Evolutionary conservation across 306 rosid species (phyloP).

Genomic region (Malus orientalis): DNA sequence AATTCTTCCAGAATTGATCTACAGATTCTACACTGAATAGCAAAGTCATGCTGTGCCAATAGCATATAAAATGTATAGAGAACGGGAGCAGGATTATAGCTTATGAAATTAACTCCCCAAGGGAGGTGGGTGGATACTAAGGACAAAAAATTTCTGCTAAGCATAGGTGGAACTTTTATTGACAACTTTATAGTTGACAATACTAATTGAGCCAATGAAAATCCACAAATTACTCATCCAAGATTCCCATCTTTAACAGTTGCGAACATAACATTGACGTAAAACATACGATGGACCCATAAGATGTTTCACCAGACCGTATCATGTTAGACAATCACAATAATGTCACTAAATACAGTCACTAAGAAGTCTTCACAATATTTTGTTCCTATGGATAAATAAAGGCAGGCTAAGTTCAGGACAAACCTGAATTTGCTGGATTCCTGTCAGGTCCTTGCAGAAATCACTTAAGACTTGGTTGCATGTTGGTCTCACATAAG

Average conservation of each 20-base stretch:
- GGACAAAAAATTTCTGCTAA: neutral
- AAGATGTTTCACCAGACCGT: neutral
- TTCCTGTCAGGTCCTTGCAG: constrained; percentile 92
- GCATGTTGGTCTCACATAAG: constrained; percentile 87
- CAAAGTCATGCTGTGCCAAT: neutral
- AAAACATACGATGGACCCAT: neutral
- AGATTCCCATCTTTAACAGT: neutral
- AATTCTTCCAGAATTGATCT: neutral
- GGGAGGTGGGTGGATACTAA: neutral
- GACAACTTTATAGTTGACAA: neutral
- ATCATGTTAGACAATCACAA: neutral
- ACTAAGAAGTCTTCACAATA: neutral
- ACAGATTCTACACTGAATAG: neutral
- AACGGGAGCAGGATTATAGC: neutral
- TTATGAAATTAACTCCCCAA: neutral
- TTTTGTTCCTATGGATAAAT: constrained; percentile 5
- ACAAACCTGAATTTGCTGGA: constrained; percentile 91
- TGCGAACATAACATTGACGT: neutral
- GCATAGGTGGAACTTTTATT: neutral
- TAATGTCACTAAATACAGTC: neutral
- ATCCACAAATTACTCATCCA: neutral
- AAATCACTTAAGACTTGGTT: constrained; percentile 72
- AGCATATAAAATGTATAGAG: neutral
- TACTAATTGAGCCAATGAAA: neutral
- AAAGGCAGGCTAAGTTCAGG: constrained; percentile 15